Conservation (phyloP, 2,329 filamentous ascomycete genomes). For the Achaetomium macrosporum region DNA sequence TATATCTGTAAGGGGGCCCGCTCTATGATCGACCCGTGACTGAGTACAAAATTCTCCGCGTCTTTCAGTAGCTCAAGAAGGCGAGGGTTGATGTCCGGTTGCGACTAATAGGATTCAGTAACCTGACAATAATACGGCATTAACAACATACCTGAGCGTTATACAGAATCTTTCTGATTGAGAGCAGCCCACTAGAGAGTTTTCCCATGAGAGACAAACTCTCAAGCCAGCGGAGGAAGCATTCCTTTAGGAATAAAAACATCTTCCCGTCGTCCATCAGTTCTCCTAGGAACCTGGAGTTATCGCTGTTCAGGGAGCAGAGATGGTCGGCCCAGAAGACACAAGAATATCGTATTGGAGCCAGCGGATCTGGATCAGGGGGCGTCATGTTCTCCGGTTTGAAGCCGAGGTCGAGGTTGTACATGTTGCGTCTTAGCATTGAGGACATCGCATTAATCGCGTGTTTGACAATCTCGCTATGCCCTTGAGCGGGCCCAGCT, state of each 20-base stretch:
- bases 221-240: constrained; percentile 18
- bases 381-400: constrained; percentile 10
- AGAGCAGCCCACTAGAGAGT: constrained; percentile 9
- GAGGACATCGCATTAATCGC: constrained; percentile 15
- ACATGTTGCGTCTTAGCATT: constrained; percentile 16
- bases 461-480: constrained; percentile 13
- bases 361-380: constrained; percentile 16
- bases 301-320: constrained; percentile 8
- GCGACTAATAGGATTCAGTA: constrained; percentile 3
- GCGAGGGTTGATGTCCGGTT: background rate
- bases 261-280: constrained; percentile 10
- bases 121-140: background rate
- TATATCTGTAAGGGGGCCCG: constrained; percentile 15
- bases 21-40: constrained; percentile 6
- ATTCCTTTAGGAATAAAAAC: constrained; percentile 8
- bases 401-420: constrained; percentile 18
- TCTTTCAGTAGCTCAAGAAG: constrained; percentile 6
- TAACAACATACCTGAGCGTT: constrained; percentile 12
- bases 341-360: constrained; percentile 18
- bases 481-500: constrained; percentile 8
- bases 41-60: constrained; percentile 1
- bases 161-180: constrained; percentile 12
- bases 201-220: constrained; percentile 13
- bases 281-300: background rate
- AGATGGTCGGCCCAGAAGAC: constrained; percentile 15